A percentile compares a stretch with the other conserved stretches of the same genome.
These are phyloP conservation scores for Cairneyella variabilis DNA, from an alignment of 495 filamentous ascomycete species.

Conservation along the genomic window DNA sequence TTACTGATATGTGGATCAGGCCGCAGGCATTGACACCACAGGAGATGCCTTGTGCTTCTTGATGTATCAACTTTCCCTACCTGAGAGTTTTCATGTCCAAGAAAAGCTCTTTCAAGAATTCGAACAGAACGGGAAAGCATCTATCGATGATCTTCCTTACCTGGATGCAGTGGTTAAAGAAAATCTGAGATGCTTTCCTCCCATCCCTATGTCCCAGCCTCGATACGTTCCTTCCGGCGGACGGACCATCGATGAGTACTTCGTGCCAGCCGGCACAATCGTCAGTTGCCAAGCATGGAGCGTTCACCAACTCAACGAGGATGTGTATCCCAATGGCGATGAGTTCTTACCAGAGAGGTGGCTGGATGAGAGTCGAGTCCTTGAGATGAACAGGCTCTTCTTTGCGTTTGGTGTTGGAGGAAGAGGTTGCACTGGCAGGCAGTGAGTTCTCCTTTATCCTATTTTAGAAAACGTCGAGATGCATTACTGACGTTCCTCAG, in stretches of 20 bases:
- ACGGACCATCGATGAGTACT: conserved; percentile 42
- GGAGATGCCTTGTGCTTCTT: conserved; percentile 62
- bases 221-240: conserved; percentile 54
- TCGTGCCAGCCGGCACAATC: conserved; percentile 43
- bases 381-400: conserved; percentile 43
- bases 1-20: too few relatives aligned
- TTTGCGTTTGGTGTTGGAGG: conserved; percentile 49
- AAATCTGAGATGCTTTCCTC: conserved; percentile 52
- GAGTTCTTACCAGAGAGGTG: conserved; percentile 60
- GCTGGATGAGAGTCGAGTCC: conserved; percentile 46
- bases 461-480: neutral
- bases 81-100: conserved; percentile 40
- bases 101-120: conserved; percentile 46
- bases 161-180: conserved; percentile 62
- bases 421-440: conserved; percentile 53
- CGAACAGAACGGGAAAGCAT: conserved; percentile 23
- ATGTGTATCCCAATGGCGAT: conserved; percentile 50
- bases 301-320: conserved; percentile 45
- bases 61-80: conserved; percentile 58
- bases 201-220: conserved; percentile 65
- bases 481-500: conserved; percentile 28
- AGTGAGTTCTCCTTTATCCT: conserved; percentile 38
- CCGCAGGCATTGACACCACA: conserved; percentile 64
- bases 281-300: conserved; percentile 54
- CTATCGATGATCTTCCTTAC: conserved; percentile 50